These are phyloP conservation scores for Potentilla sterilis DNA, from an alignment of 306 rosid species.

Conservation along the genomic window DNA sequence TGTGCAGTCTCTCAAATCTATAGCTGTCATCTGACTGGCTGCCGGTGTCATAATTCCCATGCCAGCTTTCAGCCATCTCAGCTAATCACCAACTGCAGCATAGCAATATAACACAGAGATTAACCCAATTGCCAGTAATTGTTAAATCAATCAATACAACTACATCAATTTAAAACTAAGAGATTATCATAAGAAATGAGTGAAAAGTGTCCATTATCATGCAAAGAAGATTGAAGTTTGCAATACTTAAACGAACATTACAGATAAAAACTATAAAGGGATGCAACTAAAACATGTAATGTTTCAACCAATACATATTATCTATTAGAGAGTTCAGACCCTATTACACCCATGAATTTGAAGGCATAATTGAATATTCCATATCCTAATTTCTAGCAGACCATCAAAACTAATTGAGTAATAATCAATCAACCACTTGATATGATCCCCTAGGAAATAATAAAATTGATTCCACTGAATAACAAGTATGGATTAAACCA, in stretches of 20 bases:
- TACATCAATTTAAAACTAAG: not conserved
- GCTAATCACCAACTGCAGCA: constrained; percentile 38
- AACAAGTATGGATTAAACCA: not conserved
- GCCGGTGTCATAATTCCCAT: constrained; percentile 74
- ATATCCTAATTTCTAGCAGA: not conserved
- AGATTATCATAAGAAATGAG: not conserved
- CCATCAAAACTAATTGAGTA: not conserved
- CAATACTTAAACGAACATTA: not conserved
- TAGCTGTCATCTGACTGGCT: constrained; percentile 85
- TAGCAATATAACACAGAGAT: constrained; percentile 20
- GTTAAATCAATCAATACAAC: not conserved
- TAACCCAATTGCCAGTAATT: not conserved
- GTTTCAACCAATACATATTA: not conserved
- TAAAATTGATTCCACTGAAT: not conserved
- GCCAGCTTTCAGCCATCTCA: constrained; percentile 82
- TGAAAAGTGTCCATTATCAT: not conserved
- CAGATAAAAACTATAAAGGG: not conserved
- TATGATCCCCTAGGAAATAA: not conserved
- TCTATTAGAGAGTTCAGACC: not conserved
- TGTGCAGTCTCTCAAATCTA: constrained; percentile 63
- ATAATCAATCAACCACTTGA: not conserved
- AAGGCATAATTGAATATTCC: not conserved
- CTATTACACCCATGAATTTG: not conserved
- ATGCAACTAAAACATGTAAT: not conserved
- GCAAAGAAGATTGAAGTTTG: not conserved